phyloP scores from a whole-genome alignment of 208 protist species.

The Blechomonas ayalai region DNA sequence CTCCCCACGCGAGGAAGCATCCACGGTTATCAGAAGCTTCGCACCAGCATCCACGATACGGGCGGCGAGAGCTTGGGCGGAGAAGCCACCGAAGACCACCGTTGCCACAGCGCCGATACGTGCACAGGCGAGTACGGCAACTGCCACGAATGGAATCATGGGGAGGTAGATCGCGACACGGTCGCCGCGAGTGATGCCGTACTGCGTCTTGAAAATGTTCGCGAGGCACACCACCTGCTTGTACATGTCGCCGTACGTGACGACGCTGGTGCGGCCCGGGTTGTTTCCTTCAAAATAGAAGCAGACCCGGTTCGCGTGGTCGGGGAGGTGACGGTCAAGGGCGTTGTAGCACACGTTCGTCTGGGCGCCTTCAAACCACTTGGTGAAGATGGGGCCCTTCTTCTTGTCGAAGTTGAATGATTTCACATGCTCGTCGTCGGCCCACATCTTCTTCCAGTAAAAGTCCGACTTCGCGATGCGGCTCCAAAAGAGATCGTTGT shows the following conservation, averaged over 20 bases:
- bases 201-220: slow-evolving; percentile 80
- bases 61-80: slow-evolving; percentile 35
- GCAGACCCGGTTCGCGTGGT: slow-evolving; percentile 64
- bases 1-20: slow-evolving; percentile 68
- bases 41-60: slow-evolving; percentile 53
- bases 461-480: slow-evolving; percentile 52
- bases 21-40: slow-evolving; percentile 77
- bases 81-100: slow-evolving; percentile 87
- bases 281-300: slow-evolving; percentile 89
- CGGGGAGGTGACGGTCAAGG: slow-evolving; percentile 73
- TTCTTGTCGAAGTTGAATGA: slow-evolving; percentile 75
- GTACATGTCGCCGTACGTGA: slow-evolving; percentile 88
- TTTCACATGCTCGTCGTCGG: slow-evolving; percentile 37
- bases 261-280: slow-evolving; percentile 15
- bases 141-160: slow-evolving; percentile 89
- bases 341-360: slow-evolving; percentile 88
- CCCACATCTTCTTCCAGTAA: slow-evolving; percentile 61
- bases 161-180: slow-evolving; percentile 96
- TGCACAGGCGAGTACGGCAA: slow-evolving; percentile 97
- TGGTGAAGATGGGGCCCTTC: slow-evolving; percentile 48
- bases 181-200: slow-evolving; percentile 91
- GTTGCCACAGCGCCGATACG: slow-evolving; percentile 92
- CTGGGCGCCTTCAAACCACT: slow-evolving; percentile 79
- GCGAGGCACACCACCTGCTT: slow-evolving; percentile 79
- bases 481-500: slow-evolving; percentile 63